These are phyloP conservation scores for Collybia sordida DNA, from an alignment of 768 basidiomycete genomes.

Conservation along the genomic window DNA sequence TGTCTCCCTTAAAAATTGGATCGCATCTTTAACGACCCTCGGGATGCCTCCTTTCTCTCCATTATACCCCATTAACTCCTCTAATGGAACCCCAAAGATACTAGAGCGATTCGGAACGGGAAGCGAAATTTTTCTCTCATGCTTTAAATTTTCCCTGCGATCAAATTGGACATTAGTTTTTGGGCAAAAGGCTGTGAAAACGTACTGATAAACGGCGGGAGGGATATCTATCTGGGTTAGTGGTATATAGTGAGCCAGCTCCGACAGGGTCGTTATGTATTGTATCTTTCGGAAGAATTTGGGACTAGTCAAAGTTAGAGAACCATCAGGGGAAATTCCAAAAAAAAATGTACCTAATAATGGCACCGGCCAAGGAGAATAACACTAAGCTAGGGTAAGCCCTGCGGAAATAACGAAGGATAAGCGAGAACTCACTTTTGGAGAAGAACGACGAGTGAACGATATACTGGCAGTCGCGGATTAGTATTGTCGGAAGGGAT, in stretches of 20 bases:
- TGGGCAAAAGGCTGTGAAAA: slow-evolving; percentile 10
- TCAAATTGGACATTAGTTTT: not conserved
- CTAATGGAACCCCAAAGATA: slow-evolving; percentile 78
- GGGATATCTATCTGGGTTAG: slow-evolving; percentile 88
- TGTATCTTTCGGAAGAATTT: slow-evolving; percentile 87
- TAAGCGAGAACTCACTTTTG: slow-evolving; percentile 56
- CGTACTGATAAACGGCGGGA: slow-evolving; percentile 80
- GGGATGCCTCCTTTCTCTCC: slow-evolving; percentile 86
- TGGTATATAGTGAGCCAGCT: slow-evolving; percentile 74
- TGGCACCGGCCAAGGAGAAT: slow-evolving; percentile 83
- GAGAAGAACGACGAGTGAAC: slow-evolving; percentile 88
- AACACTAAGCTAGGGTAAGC: slow-evolving; percentile 55
- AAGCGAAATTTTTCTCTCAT: slow-evolving; percentile 67
- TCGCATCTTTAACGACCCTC: slow-evolving; percentile 73
- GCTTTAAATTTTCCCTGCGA: slow-evolving; percentile 73
- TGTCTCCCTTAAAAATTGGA: slow-evolving; percentile 65
- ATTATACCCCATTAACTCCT: slow-evolving; percentile 80
- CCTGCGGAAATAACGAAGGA: not conserved
- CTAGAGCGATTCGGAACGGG: slow-evolving; percentile 61
- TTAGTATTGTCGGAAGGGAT: not conserved
- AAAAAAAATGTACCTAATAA: slow-evolving; percentile 63
- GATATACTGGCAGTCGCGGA: slow-evolving; percentile 56
- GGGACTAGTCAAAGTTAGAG: slow-evolving; percentile 48
- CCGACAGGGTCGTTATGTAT: slow-evolving; percentile 76
- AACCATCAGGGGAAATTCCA: not conserved